Conservation (phyloP, 140 eudicot genomes). For the Ambrosia hybrid region DNA sequence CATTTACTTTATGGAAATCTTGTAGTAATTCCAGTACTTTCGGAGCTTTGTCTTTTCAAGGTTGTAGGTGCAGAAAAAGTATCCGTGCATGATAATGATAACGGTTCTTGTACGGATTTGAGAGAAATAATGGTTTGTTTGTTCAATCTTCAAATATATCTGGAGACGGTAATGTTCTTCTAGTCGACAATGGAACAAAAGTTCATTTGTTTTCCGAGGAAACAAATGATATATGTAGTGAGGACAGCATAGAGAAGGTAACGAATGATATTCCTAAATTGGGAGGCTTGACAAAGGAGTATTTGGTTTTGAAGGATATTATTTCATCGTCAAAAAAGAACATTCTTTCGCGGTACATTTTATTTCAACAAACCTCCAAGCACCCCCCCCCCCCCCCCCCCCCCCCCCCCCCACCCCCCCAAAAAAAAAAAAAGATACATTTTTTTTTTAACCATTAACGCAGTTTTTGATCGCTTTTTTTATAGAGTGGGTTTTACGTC, state of each 20-base stretch:
- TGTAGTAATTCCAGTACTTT: conserved; percentile 65
- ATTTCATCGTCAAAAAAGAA: conserved; percentile 53
- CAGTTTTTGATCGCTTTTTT: too few relatives aligned
- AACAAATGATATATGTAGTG: conserved; percentile 31
- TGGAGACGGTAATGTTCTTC: conserved; percentile 39
- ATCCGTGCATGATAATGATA: conserved; percentile 28
- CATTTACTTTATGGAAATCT: conserved; percentile 63
- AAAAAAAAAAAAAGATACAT: too few relatives aligned
- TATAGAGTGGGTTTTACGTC: conserved; percentile 85
- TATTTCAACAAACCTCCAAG: too few relatives aligned
- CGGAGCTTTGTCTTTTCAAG: conserved; percentile 58
- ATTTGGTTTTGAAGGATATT: conserved; percentile 61
- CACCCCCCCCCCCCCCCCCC: too few relatives aligned
- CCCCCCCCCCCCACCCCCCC: too few relatives aligned
- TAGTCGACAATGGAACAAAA: conserved; percentile 59
- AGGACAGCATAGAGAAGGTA: conserved; percentile 27
- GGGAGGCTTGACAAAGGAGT: conserved; percentile 86
- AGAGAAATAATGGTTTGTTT: conserved; percentile 25
- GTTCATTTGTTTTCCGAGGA: conserved; percentile 42
- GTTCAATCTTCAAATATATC: conserved; percentile 27
- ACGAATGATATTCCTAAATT: conserved; percentile 41
- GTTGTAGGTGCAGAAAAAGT: conserved; percentile 53
- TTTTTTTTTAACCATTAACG: too few relatives aligned
- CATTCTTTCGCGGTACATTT: conserved; percentile 62
- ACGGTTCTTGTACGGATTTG: too few relatives aligned